Conservation (phyloP, 1,284 basidiomycete species). For the Apiotrichum gamsii region DNA sequence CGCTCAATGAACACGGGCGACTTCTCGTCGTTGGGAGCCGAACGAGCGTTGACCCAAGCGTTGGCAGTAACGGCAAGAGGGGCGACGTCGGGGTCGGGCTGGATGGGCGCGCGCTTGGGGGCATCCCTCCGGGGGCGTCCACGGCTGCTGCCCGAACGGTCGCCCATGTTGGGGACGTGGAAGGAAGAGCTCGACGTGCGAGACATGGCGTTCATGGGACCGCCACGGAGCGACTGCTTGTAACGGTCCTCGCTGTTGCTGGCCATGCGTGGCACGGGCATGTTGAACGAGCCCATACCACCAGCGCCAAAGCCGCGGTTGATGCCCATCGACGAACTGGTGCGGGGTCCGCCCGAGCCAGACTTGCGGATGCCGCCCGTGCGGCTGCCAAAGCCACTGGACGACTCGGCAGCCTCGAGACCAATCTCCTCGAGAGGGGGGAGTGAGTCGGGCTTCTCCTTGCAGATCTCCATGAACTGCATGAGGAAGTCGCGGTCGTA, state of each 20-base stretch:
- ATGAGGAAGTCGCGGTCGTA: slow-evolving; percentile 97
- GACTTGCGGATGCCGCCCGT: slow-evolving; percentile 25
- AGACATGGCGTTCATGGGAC: slow-evolving; percentile 50
- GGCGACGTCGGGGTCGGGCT: slow-evolving; percentile 54
- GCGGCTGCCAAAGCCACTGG: slow-evolving; percentile 37
- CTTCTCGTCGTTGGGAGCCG: slow-evolving; percentile 54
- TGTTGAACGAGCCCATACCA: slow-evolving; percentile 55
- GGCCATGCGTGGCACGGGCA: slow-evolving; percentile 50
- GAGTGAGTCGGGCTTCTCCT: slow-evolving; percentile 85
- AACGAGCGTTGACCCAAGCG: slow-evolving; percentile 61
- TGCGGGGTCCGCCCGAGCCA: slow-evolving; percentile 12
- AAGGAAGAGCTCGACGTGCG: slow-evolving; percentile 62
- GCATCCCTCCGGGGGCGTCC: too few species aligned
- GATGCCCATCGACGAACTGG: slow-evolving; percentile 22
- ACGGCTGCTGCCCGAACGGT: slow-evolving; percentile 25
- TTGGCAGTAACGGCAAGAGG: slow-evolving; percentile 73
- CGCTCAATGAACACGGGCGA: slow-evolving; percentile 80
- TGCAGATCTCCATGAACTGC: slow-evolving; percentile 94
- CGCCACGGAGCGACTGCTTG: slow-evolving; percentile 22
- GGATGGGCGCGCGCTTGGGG: slow-evolving; percentile 38
- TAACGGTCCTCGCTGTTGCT: slow-evolving; percentile 69
- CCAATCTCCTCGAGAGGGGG: slow-evolving; percentile 88
- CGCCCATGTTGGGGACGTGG: slow-evolving; percentile 18
- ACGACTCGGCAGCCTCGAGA: slow-evolving; percentile 65
- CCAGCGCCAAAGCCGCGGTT: slow-evolving; percentile 3